phyloP scores from a whole-genome alignment of 805 yeast genomes.

The Cyberlindnera japonica region DNA sequence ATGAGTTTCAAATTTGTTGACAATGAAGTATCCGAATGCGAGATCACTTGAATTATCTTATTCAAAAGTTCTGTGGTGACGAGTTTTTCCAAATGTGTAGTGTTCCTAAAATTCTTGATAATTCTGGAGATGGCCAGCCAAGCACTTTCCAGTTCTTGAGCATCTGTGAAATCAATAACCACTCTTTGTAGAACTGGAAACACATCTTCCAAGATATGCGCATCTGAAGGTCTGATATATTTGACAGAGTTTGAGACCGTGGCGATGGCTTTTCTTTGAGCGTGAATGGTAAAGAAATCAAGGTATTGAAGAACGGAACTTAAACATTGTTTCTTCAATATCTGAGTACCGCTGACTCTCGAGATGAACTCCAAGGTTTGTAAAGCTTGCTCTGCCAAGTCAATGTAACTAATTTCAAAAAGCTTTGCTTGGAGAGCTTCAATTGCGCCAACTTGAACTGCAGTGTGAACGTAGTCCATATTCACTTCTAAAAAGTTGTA shows the following conservation, averaged over 20 bases:
- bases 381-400: slow-evolving; percentile 86
- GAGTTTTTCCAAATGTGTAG: slow-evolving; percentile 45
- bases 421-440: slow-evolving; percentile 63
- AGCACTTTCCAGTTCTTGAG: slow-evolving; percentile 55
- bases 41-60: slow-evolving; percentile 29
- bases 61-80: slow-evolving; percentile 34
- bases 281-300: slow-evolving; percentile 86
- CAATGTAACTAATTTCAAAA: slow-evolving; percentile 76
- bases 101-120: slow-evolving; percentile 43
- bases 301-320: slow-evolving; percentile 64
- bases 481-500: slow-evolving; percentile 77
- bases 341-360: slow-evolving; percentile 43
- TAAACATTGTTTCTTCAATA: slow-evolving; percentile 60
- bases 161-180: slow-evolving; percentile 54
- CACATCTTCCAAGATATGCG: slow-evolving; percentile 48
- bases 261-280: slow-evolving; percentile 75
- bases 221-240: slow-evolving; percentile 40
- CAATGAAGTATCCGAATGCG: slow-evolving; percentile 29
- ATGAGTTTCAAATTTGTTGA: slow-evolving; percentile 32
- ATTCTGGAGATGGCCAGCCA: slow-evolving; percentile 63
- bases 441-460: slow-evolving; percentile 63
- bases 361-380: slow-evolving; percentile 71
- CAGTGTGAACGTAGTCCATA: slow-evolving; percentile 56
- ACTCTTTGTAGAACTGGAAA: slow-evolving; percentile 55
- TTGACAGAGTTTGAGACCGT: slow-evolving; percentile 70